Evolutionary conservation across 2,329 filamentous ascomycete genomes (phyloP), one percentile per base, ranked within the genome.

Genomic region (Leptographium procerum): DNA sequence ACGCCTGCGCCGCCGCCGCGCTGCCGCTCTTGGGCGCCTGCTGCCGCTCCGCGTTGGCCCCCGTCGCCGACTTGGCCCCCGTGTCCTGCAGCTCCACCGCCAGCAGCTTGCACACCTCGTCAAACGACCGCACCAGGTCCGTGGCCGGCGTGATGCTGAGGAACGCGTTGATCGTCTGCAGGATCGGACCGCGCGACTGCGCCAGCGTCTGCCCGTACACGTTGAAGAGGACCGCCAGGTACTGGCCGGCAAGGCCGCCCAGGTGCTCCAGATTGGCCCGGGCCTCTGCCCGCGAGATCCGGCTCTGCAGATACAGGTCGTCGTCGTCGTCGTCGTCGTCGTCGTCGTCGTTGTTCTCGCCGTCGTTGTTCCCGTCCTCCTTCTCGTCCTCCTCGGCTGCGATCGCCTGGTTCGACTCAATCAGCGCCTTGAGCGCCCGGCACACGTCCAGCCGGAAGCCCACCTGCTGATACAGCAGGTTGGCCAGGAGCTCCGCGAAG

Each of bases 151-250:
- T 89, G 66, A 97, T 88, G 75, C 91, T 95, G 59, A 99, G 76
- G 72, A 91, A 97, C 6, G 90, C 85, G 72, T 97, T 96, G 75
- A 97, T 94, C 62, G 91, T 96, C 69, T 92, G 89, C 36, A 99
- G 77, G 57, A 99, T 94, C 24, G 89, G 90, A 0, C 90, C 91
- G 65, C 94, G 83, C 67, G 89, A 94, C 68, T 96, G 90, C 2
- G 94, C 92, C 29, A 99, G 79, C 1, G 94, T 99, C 71, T 96
- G 89, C 63, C 89, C 96, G 75, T 99, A 99, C 51, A 99, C 92
- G 69, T 99, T 99, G 79, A 99, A 97, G n/a, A 99, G 77, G 0
- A 97, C 92, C 8, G 94, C 91, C 48, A 99, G 82, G 73, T 99
- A 82, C 66, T 97, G 97, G 61, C 87, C 87, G 1, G 92, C 81